A percentile compares a stretch with the other conserved stretches of the same genome.
Evolutionary conservation across 78 protist genomes (phyloP).

Genomic region (Dictyostelium intermedium): DNA sequence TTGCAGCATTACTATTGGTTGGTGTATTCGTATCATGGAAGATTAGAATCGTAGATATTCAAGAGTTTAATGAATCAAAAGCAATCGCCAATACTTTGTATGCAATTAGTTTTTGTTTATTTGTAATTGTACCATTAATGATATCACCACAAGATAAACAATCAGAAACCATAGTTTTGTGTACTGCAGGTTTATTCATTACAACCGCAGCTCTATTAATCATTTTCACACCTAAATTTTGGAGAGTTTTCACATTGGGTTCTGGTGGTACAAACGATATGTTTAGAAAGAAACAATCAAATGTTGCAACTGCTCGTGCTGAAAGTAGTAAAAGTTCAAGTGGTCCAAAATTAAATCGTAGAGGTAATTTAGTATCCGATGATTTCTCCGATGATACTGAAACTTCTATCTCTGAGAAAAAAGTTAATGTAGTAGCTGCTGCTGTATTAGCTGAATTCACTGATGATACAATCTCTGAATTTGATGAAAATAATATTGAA

Average conservation of each 20-base stretch:
- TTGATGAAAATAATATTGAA: background rate
- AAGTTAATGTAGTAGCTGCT: constrained; percentile 2
- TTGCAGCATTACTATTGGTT: constrained; percentile 6
- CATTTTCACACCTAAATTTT: constrained; percentile 34
- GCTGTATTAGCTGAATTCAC: constrained; percentile 23
- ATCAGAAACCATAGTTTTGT: constrained; percentile 18
- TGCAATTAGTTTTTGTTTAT: background rate
- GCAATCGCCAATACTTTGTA: constrained; percentile 27
- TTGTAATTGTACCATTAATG: constrained; percentile 19
- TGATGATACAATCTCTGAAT: constrained; percentile 8
- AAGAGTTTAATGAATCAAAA: constrained; percentile 52
- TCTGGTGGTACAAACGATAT: background rate
- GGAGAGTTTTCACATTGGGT: constrained; percentile 10
- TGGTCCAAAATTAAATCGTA: background rate
- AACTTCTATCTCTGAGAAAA: background rate
- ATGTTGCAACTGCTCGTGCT: constrained; percentile 9
- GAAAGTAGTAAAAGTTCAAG: constrained; percentile 3
- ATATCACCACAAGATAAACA: constrained; percentile 33
- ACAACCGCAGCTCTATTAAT: background rate
- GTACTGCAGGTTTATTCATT: constrained; percentile 36
- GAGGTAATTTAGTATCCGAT: background rate
- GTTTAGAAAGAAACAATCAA: constrained; percentile 6
- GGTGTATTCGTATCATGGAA: constrained; percentile 77
- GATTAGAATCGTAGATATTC: constrained; percentile 58
- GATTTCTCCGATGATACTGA: constrained; percentile 4